Evolutionary conservation across 2,329 filamentous ascomycete genomes (phyloP), one percentile per base, ranked within the genome.

Genomic region (Scedosporium boydii): DNA sequence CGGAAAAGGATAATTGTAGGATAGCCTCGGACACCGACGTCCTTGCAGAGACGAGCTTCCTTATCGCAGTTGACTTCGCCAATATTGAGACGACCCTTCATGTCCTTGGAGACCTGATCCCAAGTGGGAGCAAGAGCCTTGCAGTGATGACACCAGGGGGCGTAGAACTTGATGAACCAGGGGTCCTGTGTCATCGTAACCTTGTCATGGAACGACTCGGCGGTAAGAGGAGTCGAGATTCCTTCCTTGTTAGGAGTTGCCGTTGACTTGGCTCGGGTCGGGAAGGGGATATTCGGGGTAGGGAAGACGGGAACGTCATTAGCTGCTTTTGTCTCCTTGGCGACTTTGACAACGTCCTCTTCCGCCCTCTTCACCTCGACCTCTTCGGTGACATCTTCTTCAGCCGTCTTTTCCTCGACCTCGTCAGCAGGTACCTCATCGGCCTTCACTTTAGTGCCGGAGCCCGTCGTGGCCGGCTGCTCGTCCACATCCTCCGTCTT

Each of bases 111-210:
- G 75, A 99, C 85, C 69, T 93, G 89, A 65, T 86, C 80, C 95
- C 95, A 99, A 66, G 87, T 92, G 2, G 95, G 90, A 42, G 89
- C 91, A 82, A 99, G 86, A 44, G 90, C 90, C 76, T 96, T 90
- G 75, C 96, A 99, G 76, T 99, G 95, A 68, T 87, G 86, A 74
- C 95, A 99, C 95, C 93, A 98, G 5, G 95, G 96, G 18, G 91
- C 93, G 73, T 97, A 98, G 73, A 99, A 98, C 75, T 99, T 99
- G 80, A 99, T 87, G 71, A 99, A 97, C 95, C 95, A 99, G 5
- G 93, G 88, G 66, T 98, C 92, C 66, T 90, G 86, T 0, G 91
- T 92, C 72, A 87, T 89, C 3, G 91, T 96, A 57, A 99, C 93
- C 44, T 88, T 79, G 63, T 84, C 86, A 72, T 96, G 88, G 78